Conservation (phyloP, 75 land plant genomes). For the Azolla pinnata region DNA sequence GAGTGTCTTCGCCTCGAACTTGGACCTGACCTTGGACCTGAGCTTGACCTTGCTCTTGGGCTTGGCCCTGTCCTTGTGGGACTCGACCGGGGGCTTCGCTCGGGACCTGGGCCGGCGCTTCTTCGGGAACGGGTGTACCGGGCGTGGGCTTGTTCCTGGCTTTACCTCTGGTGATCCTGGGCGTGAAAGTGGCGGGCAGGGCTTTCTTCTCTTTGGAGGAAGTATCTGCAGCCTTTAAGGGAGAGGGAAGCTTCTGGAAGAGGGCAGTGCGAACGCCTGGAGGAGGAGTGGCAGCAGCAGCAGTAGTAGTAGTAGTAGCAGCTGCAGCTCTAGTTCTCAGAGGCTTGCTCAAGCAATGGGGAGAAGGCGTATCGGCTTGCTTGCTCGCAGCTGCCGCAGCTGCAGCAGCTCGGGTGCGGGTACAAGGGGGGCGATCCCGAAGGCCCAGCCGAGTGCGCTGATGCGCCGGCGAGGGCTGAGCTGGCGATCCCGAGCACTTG, state of each 20-base stretch:
- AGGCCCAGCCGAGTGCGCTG: neutral
- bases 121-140: too few species aligned
- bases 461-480: constrained; percentile 4
- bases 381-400: constrained; percentile 27
- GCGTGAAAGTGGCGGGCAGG: too few species aligned
- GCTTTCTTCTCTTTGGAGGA: too few species aligned
- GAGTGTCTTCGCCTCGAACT: neutral
- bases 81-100: too few species aligned
- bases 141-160: neutral
- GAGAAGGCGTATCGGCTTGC: neutral
- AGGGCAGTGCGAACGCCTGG: neutral
- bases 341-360: neutral
- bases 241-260: neutral
- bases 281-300: constrained; percentile 3
- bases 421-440: constrained; percentile 5
- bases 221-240: too few species aligned
- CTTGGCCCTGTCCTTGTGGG: neutral
- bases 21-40: neutral
- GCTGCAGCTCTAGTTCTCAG: constrained; percentile 2
- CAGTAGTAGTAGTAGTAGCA: constrained; percentile 18
- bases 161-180: too few species aligned
- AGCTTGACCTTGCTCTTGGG: neutral
- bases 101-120: too few species aligned
- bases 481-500: constrained; percentile 8
- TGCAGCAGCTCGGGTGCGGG: constrained; percentile 27